A percentile compares a stretch with the other conserved stretches of the same genome.
Evolutionary conservation across 2,329 filamentous ascomycete species (phyloP).

Genomic region (Colletotrichum sp.): DNA sequence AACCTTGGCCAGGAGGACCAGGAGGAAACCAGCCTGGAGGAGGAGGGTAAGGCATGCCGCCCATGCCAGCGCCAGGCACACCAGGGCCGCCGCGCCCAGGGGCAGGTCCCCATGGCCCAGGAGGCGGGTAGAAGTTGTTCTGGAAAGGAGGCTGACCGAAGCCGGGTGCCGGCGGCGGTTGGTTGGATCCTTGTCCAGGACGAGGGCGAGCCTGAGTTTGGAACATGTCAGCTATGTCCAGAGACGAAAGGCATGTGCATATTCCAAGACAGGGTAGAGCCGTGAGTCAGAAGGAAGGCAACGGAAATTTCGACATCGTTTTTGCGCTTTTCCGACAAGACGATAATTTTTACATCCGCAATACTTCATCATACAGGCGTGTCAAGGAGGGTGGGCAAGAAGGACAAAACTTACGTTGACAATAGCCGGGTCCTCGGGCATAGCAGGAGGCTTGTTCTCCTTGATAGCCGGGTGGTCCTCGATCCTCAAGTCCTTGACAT

Average conservation of each 20-base stretch:
- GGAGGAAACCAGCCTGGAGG: constrained; percentile 81
- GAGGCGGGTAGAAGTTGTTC: constrained; percentile 57
- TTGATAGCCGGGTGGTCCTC: constrained; percentile 80
- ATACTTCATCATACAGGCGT: constrained; percentile 80
- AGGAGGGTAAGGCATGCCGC: constrained; percentile 79
- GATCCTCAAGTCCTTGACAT: constrained; percentile 97
- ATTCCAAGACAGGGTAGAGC: constrained; percentile 12
- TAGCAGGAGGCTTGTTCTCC: constrained; percentile 75
- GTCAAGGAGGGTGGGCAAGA: constrained; percentile 20
- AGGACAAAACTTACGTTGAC: constrained; percentile 81
- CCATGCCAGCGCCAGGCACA: constrained; percentile 58
- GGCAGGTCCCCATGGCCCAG: constrained; percentile 59
- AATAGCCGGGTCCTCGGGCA: constrained; percentile 95
- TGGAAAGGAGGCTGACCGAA: constrained; percentile 51
- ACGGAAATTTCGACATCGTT: constrained; percentile 98
- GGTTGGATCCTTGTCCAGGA: constrained; percentile 36
- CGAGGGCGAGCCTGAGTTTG: constrained; percentile 45
- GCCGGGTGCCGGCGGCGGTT: constrained; percentile 37
- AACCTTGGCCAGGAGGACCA: constrained; percentile 69
- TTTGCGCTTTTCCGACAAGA: constrained; percentile 90
- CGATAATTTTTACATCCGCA: constrained; percentile 89
- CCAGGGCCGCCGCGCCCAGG: constrained; percentile 39
- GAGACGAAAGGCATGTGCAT: not conserved
- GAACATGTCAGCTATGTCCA: constrained; percentile 27
- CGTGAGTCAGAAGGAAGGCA: constrained; percentile 97